Evolutionary conservation across 2,329 filamentous ascomycete species (phyloP), one percentile per base, ranked within the genome.

Genomic region (Bisporella sp.): DNA sequence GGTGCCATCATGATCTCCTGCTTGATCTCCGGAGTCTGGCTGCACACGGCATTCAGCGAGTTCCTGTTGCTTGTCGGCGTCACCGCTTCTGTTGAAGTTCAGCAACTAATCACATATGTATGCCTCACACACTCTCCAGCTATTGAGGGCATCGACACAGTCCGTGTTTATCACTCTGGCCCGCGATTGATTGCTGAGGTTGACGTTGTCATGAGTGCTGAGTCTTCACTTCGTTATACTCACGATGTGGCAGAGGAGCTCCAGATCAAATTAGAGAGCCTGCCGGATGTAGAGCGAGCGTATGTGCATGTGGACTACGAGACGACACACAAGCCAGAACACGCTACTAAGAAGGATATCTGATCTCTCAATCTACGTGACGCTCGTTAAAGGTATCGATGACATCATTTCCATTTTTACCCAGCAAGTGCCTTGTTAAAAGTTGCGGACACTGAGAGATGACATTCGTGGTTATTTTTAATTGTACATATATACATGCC

Each of bases 221-320:
- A 81, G 1, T 79, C 84, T 49, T 81, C 82, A 2, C 77, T 99
- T 12, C 76, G 79, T 55, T 83, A 84, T 47, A 93, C 90, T 0
- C 93, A 99, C 67, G 93, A 99, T 64, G 81, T 96, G 9, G 92
- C 93, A 0, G 93, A 99, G 70, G 90, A 86, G 61, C 75, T 99
- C 61, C 93, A 99, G 74, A 87, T 87, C 55, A 97, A 97, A 73
- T 75, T 97, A 3, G 93, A 99, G 76, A 87, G 84, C 50, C 69
- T 99, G 56, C 92, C 93, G 0, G 85, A 96, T 65, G 84, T 97
- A 7, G 93, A 97, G 76, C 75, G 93, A 52, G 90, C 90, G 0
- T 97, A 96, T 66, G 93, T 97, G 21, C 93, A 99, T 67, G 91
- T 96, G 13, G 93, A 99, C 68, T 97, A 95, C 62, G 93, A 97